Conservation (phyloP, 1,284 basidiomycete genomes). For the Sanghuangporus weigelae region DNA sequence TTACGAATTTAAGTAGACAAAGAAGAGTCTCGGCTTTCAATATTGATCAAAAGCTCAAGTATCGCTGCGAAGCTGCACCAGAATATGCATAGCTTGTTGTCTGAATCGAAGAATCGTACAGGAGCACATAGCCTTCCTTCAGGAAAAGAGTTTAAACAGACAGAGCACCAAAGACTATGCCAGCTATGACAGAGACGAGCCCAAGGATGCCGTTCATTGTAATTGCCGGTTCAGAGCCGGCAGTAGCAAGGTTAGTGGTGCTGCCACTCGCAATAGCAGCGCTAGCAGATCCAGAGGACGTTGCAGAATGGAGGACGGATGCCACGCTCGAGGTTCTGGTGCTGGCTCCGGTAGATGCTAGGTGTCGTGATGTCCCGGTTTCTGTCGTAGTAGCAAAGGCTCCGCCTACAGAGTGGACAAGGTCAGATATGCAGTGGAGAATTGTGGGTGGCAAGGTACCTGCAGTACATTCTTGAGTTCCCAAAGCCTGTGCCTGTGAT, state of each 20-base stretch:
- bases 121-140: neutral
- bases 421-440: neutral
- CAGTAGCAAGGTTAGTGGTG: neutral
- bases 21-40: no score
- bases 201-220: neutral
- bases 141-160: neutral
- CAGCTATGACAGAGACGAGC: neutral
- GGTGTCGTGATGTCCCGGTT: neutral
- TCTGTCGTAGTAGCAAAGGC: neutral
- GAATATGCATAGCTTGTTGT: no score
- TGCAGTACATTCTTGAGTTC: neutral
- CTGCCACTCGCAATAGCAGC: neutral
- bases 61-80: no score
- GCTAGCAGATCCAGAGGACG: neutral
- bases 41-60: no score
- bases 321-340: neutral
- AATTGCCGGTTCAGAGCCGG: neutral
- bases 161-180: neutral
- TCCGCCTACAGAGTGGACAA: neutral
- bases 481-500: neutral
- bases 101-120: neutral
- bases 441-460: neutral
- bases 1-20: no score
- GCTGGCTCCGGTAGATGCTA: neutral
- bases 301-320: neutral